Evolutionary conservation across 371 early-diverging fungal genomes (phyloP).

Genomic region (Zychaea mexicana): DNA sequence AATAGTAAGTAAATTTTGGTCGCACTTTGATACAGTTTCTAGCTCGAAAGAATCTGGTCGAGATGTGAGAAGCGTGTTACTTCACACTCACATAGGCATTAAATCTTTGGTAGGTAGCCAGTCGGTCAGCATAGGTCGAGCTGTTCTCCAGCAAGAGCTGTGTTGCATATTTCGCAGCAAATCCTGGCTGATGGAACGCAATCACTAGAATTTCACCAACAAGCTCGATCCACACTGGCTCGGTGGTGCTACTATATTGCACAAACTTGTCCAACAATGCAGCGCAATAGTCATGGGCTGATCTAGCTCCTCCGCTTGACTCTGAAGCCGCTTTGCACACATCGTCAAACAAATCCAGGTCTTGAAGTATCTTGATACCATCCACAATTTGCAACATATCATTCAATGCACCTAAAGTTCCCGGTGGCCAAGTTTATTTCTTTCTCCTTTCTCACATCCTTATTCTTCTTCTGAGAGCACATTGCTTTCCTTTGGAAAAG

Average conservation of each 20-base stretch:
- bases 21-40: no score
- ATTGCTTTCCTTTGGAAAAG: no score
- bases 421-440: neutral
- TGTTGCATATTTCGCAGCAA: slow-evolving; percentile 26
- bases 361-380: slow-evolving; percentile 33
- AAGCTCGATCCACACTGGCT: slow-evolving; percentile 43
- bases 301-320: slow-evolving; percentile 6
- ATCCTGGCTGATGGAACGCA: slow-evolving; percentile 31
- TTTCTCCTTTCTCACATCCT: no score
- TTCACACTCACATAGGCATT: slow-evolving; percentile 24
- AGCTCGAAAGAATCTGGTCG: no score
- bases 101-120: slow-evolving; percentile 31
- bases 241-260: slow-evolving; percentile 23
- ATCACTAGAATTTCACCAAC: slow-evolving; percentile 38
- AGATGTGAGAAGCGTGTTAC: neutral
- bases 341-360: slow-evolving; percentile 19
- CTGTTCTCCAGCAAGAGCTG: slow-evolving; percentile 30
- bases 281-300: slow-evolving; percentile 16
- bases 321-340: slow-evolving; percentile 21
- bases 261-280: slow-evolving; percentile 55
- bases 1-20: no score
- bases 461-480: no score
- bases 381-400: slow-evolving; percentile 27
- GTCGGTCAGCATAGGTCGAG: slow-evolving; percentile 10
- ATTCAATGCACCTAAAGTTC: slow-evolving; percentile 22